Percentiles rank a stretch among this genome's conserved stretches.
Conservation (phyloP, 140 eudicot species). For the Bidens hawaiensis region DNA sequence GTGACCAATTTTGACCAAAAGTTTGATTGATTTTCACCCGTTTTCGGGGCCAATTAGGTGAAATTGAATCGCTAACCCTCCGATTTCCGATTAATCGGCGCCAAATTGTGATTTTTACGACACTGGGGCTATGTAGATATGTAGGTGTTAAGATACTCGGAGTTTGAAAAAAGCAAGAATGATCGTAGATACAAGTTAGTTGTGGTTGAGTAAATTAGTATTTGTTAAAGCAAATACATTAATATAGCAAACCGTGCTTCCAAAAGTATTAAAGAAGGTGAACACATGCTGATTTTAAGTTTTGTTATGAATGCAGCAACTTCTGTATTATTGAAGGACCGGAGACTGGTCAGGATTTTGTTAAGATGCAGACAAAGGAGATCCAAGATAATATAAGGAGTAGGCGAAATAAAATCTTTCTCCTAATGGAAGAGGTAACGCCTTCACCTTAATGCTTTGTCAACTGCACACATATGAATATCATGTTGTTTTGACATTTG, state of each 20-base stretch:
- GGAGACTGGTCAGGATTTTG: constrained; percentile 86
- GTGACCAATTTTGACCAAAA: too few relatives aligned
- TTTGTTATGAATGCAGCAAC: constrained; percentile 50
- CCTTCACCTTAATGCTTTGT: neutral
- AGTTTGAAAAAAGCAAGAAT: neutral
- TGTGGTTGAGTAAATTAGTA: neutral
- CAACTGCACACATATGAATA: neutral
- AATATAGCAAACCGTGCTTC: neutral
- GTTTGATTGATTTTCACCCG: too few relatives aligned
- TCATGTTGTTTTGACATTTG: too few relatives aligned
- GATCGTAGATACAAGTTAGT: neutral
- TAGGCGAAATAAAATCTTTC: constrained; percentile 90
- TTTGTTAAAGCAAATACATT: neutral
- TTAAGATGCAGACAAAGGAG: constrained; percentile 78
- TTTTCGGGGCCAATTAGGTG: too few relatives aligned
- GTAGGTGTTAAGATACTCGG: neutral
- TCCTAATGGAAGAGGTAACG: constrained; percentile 92
- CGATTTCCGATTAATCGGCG: too few relatives aligned
- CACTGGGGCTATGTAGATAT: neutral
- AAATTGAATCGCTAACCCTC: too few relatives aligned
- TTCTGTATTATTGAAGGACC: constrained; percentile 99
- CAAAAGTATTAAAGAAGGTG: neutral
- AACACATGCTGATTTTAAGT: neutral
- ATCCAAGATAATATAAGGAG: constrained; percentile 85
- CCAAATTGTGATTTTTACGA: too few relatives aligned